These are phyloP conservation scores for Ophiostoma sp. DNA, from an alignment of 2,329 filamentous ascomycete species.

Conservation along the genomic window DNA sequence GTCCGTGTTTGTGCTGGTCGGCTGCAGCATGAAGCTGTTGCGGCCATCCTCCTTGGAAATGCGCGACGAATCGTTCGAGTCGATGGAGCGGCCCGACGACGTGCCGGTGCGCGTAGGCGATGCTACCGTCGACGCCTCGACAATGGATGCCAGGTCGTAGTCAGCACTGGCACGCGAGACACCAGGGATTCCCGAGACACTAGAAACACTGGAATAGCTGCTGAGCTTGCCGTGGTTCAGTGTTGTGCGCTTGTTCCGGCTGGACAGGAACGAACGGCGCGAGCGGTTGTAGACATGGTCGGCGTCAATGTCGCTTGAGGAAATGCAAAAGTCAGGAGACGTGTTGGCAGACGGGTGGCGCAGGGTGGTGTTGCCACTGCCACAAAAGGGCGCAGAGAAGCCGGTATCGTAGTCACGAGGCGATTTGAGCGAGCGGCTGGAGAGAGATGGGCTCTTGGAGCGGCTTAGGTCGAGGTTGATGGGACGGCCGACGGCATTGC, in stretches of 20 bases:
- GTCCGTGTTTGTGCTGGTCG: neutral
- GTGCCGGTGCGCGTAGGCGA: conserved; percentile 10
- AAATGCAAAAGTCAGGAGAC: conserved; percentile 52
- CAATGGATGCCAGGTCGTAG: conserved; percentile 25
- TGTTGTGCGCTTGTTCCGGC: conserved; percentile 45
- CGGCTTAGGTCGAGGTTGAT: neutral
- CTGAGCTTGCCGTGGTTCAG: conserved; percentile 43
- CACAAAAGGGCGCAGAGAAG: conserved; percentile 48
- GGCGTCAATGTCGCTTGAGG: conserved; percentile 48
- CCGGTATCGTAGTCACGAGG: conserved; percentile 39
- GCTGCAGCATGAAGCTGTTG: conserved; percentile 32
- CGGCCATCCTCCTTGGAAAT: conserved; percentile 40
- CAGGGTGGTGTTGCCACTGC: conserved; percentile 53
- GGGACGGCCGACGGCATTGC: neutral
- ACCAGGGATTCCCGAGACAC: neutral
- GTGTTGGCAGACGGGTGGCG: conserved; percentile 59
- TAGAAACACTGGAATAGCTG: neutral
- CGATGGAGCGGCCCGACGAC: conserved; percentile 20
- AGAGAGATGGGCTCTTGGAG: conserved; percentile 18
- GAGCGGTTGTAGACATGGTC: conserved; percentile 41
- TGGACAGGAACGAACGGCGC: conserved; percentile 42
- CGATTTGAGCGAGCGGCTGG: conserved; percentile 13
- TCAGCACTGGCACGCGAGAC: neutral
- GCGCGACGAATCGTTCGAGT: conserved; percentile 23
- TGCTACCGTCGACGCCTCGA: neutral